phyloP scores from a whole-genome alignment of 176 grass and related monocot species.

The Raddia guianensis region DNA sequence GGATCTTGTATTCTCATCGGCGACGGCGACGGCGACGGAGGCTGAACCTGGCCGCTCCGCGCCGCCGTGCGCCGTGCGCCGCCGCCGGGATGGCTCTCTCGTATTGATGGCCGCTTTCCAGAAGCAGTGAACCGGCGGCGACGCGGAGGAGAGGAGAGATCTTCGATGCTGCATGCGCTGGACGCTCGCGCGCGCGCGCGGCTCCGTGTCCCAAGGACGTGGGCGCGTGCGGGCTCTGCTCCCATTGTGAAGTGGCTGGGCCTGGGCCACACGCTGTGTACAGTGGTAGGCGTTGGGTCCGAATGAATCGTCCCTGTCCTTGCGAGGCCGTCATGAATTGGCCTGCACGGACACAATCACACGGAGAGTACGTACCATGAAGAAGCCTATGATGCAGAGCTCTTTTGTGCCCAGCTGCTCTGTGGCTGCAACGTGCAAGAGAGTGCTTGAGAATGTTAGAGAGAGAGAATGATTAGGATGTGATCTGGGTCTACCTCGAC shows the following conservation, averaged over 20 bases:
- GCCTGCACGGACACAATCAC: not conserved
- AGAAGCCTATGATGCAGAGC: no score
- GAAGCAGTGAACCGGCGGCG: not conserved
- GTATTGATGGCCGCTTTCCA: not conserved
- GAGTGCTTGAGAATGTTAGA: no score
- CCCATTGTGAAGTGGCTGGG: not conserved
- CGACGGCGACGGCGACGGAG: not conserved
- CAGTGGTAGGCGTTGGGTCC: not conserved
- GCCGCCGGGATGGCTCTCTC: not conserved
- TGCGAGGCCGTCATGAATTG: not conserved
- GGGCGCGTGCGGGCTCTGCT: not conserved
- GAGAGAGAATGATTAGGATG: no score
- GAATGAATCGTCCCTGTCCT: not conserved
- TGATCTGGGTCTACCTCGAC: no score
- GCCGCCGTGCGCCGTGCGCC: not conserved
- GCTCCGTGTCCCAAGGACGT: conserved; percentile 34
- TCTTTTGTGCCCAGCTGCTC: no score
- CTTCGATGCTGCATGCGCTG: conserved; percentile 22
- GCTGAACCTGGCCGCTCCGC: not conserved
- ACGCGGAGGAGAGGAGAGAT: not conserved
- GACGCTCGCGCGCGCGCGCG: conserved; percentile 34
- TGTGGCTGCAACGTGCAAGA: no score
- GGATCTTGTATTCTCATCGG: not conserved
- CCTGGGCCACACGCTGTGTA: not conserved
- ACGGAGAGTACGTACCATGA: no score